A percentile compares a stretch with the other conserved stretches of the same genome.
These are phyloP conservation scores for Sclerotinia nivalis DNA, from an alignment of 2,329 filamentous ascomycete genomes.

Conservation along the genomic window DNA sequence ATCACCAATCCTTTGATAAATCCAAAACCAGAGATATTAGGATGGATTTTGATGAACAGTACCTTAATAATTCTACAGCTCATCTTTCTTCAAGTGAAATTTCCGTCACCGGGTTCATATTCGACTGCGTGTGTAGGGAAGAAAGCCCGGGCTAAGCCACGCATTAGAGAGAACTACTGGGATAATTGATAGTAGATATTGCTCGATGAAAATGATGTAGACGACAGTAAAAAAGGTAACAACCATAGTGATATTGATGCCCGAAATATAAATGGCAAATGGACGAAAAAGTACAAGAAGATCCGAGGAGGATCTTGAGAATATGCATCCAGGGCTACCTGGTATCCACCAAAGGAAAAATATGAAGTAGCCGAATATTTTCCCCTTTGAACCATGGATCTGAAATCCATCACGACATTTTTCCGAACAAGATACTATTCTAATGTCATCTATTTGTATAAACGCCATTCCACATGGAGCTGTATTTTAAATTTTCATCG, in stretches of 20 bases:
- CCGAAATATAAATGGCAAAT: neutral
- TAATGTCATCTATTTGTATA: neutral
- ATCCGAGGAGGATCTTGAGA: neutral
- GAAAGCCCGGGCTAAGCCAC: neutral
- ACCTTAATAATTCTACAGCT: too few relatives aligned
- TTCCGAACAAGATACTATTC: neutral
- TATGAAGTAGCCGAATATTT: neutral
- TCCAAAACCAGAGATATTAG: too few relatives aligned
- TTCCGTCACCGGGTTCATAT: too few relatives aligned
- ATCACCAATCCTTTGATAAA: too few relatives aligned
- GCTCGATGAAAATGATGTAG: neutral
- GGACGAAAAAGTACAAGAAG: too few relatives aligned
- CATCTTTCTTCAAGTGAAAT: neutral
- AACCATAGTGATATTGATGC: neutral
- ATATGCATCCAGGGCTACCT: too few relatives aligned
- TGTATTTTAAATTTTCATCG: neutral
- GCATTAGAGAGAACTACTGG: rapidly evolving
- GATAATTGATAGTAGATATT: too few relatives aligned
- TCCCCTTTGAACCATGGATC: neutral
- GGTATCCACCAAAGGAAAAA: neutral
- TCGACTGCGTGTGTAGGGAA: too few relatives aligned
- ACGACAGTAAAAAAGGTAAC: too few relatives aligned
- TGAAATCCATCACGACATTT: neutral
- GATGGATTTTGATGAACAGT: too few relatives aligned
- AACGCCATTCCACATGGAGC: neutral